Evolutionary conservation across 2,329 filamentous ascomycete genomes (phyloP).

Genomic region (Diaporthe citriasiana): DNA sequence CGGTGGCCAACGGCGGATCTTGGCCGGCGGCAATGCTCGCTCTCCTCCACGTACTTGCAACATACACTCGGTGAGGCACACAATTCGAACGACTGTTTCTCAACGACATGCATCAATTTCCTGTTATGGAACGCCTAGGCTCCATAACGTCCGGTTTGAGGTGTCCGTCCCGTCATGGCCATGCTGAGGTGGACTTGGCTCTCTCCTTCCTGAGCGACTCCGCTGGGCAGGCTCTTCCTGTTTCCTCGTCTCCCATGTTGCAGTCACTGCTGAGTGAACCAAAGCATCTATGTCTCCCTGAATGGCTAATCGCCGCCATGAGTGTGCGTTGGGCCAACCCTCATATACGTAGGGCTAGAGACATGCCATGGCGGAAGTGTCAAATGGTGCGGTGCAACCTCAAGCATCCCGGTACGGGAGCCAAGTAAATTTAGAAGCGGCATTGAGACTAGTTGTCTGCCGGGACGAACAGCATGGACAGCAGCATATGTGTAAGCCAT

Average conservation of each 20-base stretch:
- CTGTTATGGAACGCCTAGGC: constrained; percentile 14
- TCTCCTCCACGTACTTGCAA: background rate
- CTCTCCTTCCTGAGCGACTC: background rate
- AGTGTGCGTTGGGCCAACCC: background rate
- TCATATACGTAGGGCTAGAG: constrained; percentile 19
- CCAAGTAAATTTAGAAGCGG: constrained; percentile 21
- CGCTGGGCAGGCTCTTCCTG: background rate
- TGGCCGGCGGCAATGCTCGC: constrained; percentile 25
- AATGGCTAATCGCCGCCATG: background rate
- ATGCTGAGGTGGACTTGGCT: constrained; percentile 9
- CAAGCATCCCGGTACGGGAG: background rate
- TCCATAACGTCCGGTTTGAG: constrained; percentile 17
- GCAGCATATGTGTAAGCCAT: background rate
- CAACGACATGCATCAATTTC: constrained; percentile 15
- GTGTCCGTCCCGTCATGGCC: background rate
- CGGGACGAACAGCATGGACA: background rate
- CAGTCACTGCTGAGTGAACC: constrained; percentile 19
- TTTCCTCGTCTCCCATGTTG: background rate
- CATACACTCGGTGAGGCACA: background rate
- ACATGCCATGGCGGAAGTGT: background rate
- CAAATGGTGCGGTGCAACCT: constrained; percentile 1
- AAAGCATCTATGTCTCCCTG: background rate
- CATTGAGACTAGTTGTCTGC: background rate
- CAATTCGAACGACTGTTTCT: background rate
- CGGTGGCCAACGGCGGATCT: constrained; percentile 15